Base-by-base conservation (phyloP, 805 yeast genomes). In the Kuraishia capsulata region DNA sequence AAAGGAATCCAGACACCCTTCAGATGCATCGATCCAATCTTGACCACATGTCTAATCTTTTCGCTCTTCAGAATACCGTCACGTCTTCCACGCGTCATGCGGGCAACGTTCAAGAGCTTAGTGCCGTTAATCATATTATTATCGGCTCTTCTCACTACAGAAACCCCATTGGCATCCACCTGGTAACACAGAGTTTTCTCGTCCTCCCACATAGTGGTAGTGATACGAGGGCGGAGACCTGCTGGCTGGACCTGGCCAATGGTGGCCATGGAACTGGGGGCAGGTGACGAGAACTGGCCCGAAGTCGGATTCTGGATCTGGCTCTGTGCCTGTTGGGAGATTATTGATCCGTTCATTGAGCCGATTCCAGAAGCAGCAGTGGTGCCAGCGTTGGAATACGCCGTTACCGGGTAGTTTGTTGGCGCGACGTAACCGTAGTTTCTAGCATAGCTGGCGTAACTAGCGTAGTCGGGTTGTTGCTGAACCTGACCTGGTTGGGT, bases 111-210 rank as follows among this genome's bases (percentile, higher is more conserved):
- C 50, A 84, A 63, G 41, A 84, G 65, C 59, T 84, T 84, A 20
- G 95, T 84, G 36, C 95, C 95, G 53, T 84, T 84, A 57, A 84
- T 78, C 84, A 82, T 80, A 58, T 84, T 79, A 54, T 81, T 81
- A 59, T 84, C 92, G 23, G 87, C 92, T 52, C 95, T 71, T 47
- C 95, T 70, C 21, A 84, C 88, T 17, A 84, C 95, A 14, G 81
- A 70, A 33, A 83, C 82, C 40, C 85, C 83, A 45, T 81, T 76
- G 41, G 87, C 89, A 51, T 83, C 92, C 23, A 84, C 90, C 58
- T 83, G 92, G 62, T 83, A 84, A 54, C 92, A 84, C 38, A 84
- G 59, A 1, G 94, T 84, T 48, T 81, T 79, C 52, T 84, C 94
- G 54, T 84, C 85, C 56, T 78, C 85, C 85, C 85, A 78, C 78